These are phyloP conservation scores for Mucor ambiguus DNA, from an alignment of 371 early-diverging fungal genomes.

Conservation along the genomic window DNA sequence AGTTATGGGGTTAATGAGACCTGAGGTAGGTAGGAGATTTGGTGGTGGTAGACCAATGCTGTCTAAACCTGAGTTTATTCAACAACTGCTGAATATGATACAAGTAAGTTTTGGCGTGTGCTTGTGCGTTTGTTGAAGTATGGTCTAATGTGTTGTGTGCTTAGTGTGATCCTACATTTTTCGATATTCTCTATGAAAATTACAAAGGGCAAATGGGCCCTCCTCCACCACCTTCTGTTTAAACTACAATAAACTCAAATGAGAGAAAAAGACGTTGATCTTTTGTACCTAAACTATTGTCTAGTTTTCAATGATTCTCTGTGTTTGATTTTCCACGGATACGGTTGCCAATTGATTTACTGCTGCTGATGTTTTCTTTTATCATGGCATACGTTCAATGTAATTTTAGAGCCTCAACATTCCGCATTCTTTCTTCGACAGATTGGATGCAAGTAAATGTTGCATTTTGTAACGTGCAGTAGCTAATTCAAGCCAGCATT, in stretches of 20 bases:
- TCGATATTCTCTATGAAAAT: constrained; percentile 37
- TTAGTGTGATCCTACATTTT: constrained; percentile 38
- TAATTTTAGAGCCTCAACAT: too few relatives aligned
- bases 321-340: too few relatives aligned
- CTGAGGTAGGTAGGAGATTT: constrained; percentile 34
- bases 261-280: constrained; percentile 1
- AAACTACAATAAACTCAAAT: neutral
- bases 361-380: too few relatives aligned
- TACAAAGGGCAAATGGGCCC: constrained; percentile 23
- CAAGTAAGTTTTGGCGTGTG: constrained; percentile 32
- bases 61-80: constrained; percentile 55
- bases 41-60: constrained; percentile 22
- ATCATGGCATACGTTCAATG: too few relatives aligned
- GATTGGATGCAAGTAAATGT: too few relatives aligned
- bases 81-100: constrained; percentile 46
- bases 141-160: neutral
- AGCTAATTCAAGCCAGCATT: too few relatives aligned
- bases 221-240: constrained; percentile 6
- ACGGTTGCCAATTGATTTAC: too few relatives aligned
- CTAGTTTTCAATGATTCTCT: too few relatives aligned
- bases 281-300: neutral
- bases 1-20: constrained; percentile 29
- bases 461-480: too few relatives aligned
- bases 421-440: too few relatives aligned
- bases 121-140: neutral